Base-by-base conservation (phyloP, 352 stramenopile genomes). In the Aphanomyces euteiches region DNA sequence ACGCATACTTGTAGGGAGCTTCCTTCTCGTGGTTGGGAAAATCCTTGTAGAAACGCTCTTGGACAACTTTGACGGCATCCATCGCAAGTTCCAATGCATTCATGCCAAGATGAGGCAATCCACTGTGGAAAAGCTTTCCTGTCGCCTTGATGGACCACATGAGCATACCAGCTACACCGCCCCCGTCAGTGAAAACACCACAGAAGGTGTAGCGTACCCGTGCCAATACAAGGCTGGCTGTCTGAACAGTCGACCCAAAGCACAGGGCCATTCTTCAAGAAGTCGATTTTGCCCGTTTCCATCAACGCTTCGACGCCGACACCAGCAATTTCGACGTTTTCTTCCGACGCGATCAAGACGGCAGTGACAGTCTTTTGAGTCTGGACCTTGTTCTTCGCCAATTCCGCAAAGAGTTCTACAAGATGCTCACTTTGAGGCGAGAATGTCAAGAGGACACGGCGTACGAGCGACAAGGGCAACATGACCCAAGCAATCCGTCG, bases 241-340 rank as follows among this genome's bases (percentile, higher is more conserved):
- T 98, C 92, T 10, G 90, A 92, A 72, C 87, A 93, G 77, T 98
- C 92, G 19, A 98, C 80, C 92, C 92, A 98, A 60, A 97, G 92
- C 38, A 96, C 83, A 0, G 90, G 91, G 4, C 91, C 89, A 67
- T 96, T 94, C 83, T 97, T 96, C 66, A 98, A 80, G 68, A 95
- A 92, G 69, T 98, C 89, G 39, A 98, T 88, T 69, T 95, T 90
- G 5, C 92, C 91, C 0, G 82, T 85, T 72, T 89, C 83, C 78
- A 95, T 88, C 28, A 98, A 76, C 43, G 75, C 91, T 72, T 98
- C 92, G 38, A 98, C 88, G 6, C 92, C 92, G 2, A 97, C 83
- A 15, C 88, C 90, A 10, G 78, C 69, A 63, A 95, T 90, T 67
- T 90, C 84, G n/a, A 74, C 78, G 77, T 91, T 90, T 72, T 93